Conservation (phyloP, 805 yeast species). For the Candida silvicultrix region DNA sequence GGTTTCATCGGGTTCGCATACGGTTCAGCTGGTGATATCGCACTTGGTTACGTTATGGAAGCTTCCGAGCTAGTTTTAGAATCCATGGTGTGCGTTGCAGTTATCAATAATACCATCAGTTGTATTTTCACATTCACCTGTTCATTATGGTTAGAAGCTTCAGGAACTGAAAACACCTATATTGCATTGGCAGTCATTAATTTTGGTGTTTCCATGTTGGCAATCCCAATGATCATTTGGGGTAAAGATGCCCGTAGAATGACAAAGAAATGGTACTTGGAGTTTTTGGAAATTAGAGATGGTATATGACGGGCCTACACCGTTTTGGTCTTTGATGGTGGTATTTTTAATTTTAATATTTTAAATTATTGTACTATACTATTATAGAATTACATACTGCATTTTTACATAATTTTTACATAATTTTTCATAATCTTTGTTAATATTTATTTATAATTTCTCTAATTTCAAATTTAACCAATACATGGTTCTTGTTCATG, state of each 20-base stretch:
- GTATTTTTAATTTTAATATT: too few relatives aligned
- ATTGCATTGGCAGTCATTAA: conserved; percentile 56
- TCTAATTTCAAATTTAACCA: too few relatives aligned
- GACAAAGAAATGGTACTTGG: conserved; percentile 51
- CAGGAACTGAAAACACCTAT: conserved; percentile 54
- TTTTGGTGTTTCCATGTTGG: conserved; percentile 47
- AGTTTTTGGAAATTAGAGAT: conserved; percentile 47
- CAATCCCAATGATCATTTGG: conserved; percentile 51
- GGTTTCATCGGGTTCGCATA: conserved; percentile 65
- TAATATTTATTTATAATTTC: too few relatives aligned
- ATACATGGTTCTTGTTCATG: too few relatives aligned
- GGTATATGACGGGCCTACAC: conserved; percentile 20
- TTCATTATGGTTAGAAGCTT: conserved; percentile 49
- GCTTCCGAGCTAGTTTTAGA: conserved; percentile 67
- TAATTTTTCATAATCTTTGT: too few relatives aligned
- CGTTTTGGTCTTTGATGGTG: too few relatives aligned
- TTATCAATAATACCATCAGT: conserved; percentile 59
- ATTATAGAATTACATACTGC: too few relatives aligned
- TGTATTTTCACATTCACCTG: conserved; percentile 64
- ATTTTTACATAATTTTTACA: too few relatives aligned
- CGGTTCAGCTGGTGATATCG: conserved; percentile 68
- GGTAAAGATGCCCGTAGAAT: conserved; percentile 54
- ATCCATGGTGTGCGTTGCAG: conserved; percentile 63
- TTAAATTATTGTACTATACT: too few relatives aligned
- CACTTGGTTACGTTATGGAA: conserved; percentile 62